Evolutionary conservation across 148 eudicot genomes (phyloP).

Genomic region (Limonium bicolor): DNA sequence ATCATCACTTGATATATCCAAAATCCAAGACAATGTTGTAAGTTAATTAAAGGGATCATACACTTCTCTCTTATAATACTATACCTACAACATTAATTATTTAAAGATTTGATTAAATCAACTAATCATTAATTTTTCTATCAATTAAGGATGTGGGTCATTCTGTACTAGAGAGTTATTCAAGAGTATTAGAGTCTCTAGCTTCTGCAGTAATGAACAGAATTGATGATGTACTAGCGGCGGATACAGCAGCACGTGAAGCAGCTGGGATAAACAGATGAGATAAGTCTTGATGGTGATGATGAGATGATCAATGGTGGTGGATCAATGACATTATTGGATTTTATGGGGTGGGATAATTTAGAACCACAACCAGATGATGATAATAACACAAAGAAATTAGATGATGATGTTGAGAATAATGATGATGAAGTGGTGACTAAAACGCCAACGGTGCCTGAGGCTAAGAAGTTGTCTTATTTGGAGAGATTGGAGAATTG

Average conservation of each 20-base stretch:
- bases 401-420: conserved; percentile 8
- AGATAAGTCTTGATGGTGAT: conserved; percentile 15
- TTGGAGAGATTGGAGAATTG: conserved; percentile 43
- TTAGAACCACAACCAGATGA: conserved; percentile 25
- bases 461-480: conserved; percentile 46
- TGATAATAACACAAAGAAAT: conserved; percentile 17
- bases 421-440: conserved; percentile 17
- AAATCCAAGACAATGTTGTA: conserved; percentile 46
- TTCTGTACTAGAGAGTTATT: conserved; percentile 69
- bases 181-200: conserved; percentile 66
- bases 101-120: background rate
- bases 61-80: background rate
- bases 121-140: background rate
- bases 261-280: conserved; percentile 25
- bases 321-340: conserved; percentile 61
- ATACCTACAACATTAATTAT: background rate
- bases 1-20: conserved; percentile 43
- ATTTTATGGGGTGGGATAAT: conserved; percentile 59
- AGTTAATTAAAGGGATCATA: background rate
- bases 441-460: conserved; percentile 16
- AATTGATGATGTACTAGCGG: conserved; percentile 61
- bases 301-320: conserved; percentile 23
- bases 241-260: conserved; percentile 36
- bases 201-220: conserved; percentile 65
- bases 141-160: conserved; percentile 55